Base-by-base conservation (phyloP, 257 asterid genomes). In the Penstemon barbatus region DNA sequence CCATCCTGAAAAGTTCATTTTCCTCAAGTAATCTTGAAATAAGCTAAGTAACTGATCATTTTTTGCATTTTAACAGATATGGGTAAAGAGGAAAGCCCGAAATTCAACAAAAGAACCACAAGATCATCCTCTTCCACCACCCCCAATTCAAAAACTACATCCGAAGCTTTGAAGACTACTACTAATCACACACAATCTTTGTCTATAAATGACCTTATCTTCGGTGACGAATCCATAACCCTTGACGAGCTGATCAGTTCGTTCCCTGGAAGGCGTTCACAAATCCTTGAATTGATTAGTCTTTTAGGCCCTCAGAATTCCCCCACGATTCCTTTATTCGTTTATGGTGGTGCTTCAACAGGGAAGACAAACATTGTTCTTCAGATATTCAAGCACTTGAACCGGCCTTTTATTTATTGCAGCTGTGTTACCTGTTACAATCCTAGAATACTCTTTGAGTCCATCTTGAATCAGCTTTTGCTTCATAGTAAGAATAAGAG, bases 261-360 rank as follows among this genome's bases (percentile, higher is more conserved):
- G 36, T 91, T 86, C 66, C 95, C 95, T 0, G 96, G 93, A 8
- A 85, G 97, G 76, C 76, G 82, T n/a, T 43, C 66, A 4, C 95
- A 91, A 45, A 91, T 87, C 62, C 69, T 66, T 52, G 92, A 94
- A 71, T 55, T 94, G 69, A 61, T 89, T 9, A 66, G 80, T 68
- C 82, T 80, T 69, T 57, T 91, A 45, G 97, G 99, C 45, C 97
- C 97, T n/a, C 19, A 75, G 77, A 71, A 91, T 82, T 91, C 91
- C 58, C 95, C 97, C 6, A 80, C 86, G 85, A 49, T 82, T 61
- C 96, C 99, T 0, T 67, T 87, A 40, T 85, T 94, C n/a, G 68
- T 91, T 37, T 86, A 94, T 39, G 98, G 98, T 60, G 91, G 97
- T 48, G 71, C 96, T 58, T 94, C 97, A 10, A 89, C 91, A 0